Evolutionary conservation across 163 green algal species (phyloP).

Genomic region (Volvox carteri): DNA sequence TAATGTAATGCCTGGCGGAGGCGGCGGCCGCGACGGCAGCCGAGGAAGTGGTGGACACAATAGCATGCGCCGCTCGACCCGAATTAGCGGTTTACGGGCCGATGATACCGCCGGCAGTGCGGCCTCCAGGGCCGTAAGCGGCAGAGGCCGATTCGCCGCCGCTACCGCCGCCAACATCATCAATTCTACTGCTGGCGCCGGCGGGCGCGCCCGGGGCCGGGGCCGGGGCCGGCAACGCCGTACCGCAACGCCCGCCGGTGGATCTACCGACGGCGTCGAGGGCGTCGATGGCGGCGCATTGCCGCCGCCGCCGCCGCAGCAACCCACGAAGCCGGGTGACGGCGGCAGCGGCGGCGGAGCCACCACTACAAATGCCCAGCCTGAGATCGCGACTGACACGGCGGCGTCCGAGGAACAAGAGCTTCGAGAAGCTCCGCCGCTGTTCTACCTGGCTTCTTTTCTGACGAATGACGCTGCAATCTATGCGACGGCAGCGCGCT

Average conservation of each 20-base stretch:
- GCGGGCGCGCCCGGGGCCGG: neutral
- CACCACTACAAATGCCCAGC: neutral
- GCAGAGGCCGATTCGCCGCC: neutral
- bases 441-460: constrained; percentile 22
- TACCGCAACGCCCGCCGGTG: neutral
- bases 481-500: neutral
- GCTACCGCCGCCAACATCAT: neutral
- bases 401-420: neutral
- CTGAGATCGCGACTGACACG: neutral
- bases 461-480: constrained; percentile 6
- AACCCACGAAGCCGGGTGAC: neutral
- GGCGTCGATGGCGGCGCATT: no score
- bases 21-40: neutral
- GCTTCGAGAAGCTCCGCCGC: neutral
- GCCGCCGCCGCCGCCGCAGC: neutral
- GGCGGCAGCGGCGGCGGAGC: neutral
- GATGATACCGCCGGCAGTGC: neutral
- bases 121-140: neutral
- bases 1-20: neutral
- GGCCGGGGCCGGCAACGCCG: neutral
- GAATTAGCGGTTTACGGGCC: neutral
- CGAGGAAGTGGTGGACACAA: neutral
- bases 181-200: neutral
- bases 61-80: neutral
- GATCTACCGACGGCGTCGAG: neutral